These are phyloP conservation scores for Saksenaea oblongispora DNA, from an alignment of 371 early-diverging fungal genomes.

Conservation along the genomic window DNA sequence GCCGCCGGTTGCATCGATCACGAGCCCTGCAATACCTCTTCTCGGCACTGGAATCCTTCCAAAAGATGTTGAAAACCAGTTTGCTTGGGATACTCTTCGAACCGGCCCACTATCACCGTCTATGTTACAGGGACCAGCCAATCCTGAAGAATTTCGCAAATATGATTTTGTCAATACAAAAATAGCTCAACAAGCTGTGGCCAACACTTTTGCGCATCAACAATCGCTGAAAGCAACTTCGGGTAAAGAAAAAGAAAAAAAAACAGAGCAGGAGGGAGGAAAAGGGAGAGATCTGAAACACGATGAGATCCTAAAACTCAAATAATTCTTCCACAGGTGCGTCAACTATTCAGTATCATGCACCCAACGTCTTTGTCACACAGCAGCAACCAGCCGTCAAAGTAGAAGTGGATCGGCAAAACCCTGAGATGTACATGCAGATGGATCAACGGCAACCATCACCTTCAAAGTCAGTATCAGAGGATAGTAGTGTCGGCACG, in stretches of 20 bases:
- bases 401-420: slow-evolving; percentile 1
- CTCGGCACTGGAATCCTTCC: slow-evolving; percentile 42
- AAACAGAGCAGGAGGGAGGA: slow-evolving; percentile 21
- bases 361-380: slow-evolving; percentile 1
- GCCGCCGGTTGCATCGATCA: slow-evolving; percentile 46
- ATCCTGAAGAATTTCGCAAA: slow-evolving; percentile 38
- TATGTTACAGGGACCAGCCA: slow-evolving; percentile 72
- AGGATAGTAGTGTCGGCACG: not conserved
- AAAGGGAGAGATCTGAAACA: slow-evolving; percentile 10
- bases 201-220: slow-evolving; percentile 20
- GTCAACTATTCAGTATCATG: not conserved
- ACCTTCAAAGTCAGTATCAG: not conserved
- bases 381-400: not conserved
- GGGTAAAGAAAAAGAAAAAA: slow-evolving; percentile 28
- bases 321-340: not conserved
- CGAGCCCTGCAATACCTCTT: slow-evolving; percentile 41
- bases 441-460: slow-evolving; percentile 2
- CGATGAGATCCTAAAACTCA: not conserved
- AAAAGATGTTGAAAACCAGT: slow-evolving; percentile 49
- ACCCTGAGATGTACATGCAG: not conserved
- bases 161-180: slow-evolving; percentile 5
- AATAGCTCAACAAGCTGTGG: slow-evolving; percentile 10
- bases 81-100: slow-evolving; percentile 69
- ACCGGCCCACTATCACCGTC: slow-evolving; percentile 77
- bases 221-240: slow-evolving; percentile 24